A percentile compares a stretch with the other conserved stretches of the same genome.
These are phyloP conservation scores for Tylopilus subfusipes DNA, from an alignment of 768 basidiomycete genomes.

Conservation along the genomic window DNA sequence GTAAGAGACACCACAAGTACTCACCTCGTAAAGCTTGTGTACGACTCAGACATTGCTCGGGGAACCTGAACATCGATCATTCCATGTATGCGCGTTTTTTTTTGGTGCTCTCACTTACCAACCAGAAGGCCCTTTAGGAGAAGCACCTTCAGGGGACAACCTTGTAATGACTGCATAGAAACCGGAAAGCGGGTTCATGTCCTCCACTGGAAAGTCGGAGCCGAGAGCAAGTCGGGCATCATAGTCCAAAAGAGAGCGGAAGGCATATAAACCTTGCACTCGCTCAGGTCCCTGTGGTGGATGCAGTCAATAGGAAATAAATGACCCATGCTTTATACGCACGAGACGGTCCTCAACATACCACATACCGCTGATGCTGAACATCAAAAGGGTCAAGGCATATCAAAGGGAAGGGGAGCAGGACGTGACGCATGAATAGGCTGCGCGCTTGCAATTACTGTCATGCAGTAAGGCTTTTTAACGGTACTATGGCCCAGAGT, in stretches of 20 bases:
- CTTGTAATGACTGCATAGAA: conserved; percentile 90
- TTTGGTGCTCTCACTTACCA: conserved; percentile 50
- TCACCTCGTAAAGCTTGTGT: conserved; percentile 74
- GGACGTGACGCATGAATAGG: conserved; percentile 66
- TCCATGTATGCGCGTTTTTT: too few species aligned
- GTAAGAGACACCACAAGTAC: background rate
- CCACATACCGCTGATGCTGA: conserved; percentile 82
- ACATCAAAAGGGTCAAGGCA: background rate
- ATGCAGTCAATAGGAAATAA: background rate
- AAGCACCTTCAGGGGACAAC: conserved; percentile 60
- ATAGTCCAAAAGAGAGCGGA: conserved; percentile 64
- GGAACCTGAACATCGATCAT: conserved; percentile 54
- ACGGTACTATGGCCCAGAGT: background rate
- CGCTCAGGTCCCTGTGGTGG: conserved; percentile 70
- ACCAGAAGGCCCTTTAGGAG: conserved; percentile 75
- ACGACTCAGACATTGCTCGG: conserved; percentile 72
- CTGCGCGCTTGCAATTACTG: conserved; percentile 88
- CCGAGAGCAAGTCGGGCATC: conserved; percentile 74
- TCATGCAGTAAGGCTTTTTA: background rate
- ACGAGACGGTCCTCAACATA: conserved; percentile 83
- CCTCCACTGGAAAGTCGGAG: conserved; percentile 89
- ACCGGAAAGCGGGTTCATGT: conserved; percentile 75
- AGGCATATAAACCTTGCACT: conserved; percentile 83
- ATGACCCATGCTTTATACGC: conserved; percentile 18
- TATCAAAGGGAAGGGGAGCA: background rate